phyloP scores from a whole-genome alignment of 1,284 basidiomycete species.

The Fomitopsis pinicola region DNA sequence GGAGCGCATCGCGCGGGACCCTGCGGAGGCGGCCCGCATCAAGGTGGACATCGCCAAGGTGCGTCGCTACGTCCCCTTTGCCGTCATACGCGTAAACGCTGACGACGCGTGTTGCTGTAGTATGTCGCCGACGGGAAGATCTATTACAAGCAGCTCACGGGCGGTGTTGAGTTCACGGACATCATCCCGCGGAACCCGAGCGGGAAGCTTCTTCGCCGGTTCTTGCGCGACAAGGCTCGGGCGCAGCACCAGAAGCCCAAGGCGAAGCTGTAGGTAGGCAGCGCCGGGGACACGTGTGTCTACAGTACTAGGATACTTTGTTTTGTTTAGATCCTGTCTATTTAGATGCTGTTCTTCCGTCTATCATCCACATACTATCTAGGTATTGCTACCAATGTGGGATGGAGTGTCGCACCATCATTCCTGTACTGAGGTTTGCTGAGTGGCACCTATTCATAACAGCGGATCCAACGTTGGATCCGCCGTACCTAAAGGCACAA shows the following conservation, averaged over 20 bases:
- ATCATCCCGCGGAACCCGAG: conserved; percentile 9
- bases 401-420: no score
- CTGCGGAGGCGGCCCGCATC: conserved; percentile 1
- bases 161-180: conserved; percentile 10
- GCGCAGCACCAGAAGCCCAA: not conserved
- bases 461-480: no score
- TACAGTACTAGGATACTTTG: not conserved
- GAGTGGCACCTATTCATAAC: no score
- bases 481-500: no score
- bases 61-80: not conserved
- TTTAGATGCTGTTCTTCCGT: not conserved
- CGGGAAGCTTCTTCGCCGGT: conserved; percentile 9
- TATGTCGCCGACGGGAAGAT: conserved; percentile 9
- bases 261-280: not conserved
- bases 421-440: no score
- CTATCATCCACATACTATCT: not conserved
- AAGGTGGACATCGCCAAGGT: conserved; percentile 8
- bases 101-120: not conserved
- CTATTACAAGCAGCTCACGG: conserved; percentile 8
- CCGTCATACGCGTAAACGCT: not conserved
- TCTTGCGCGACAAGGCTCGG: conserved; percentile 9
- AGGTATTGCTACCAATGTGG: not conserved
- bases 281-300: not conserved
- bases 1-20: conserved; percentile 3
- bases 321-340: not conserved